Conservation (phyloP, 768 basidiomycete genomes). For the Leccinum barrowsii region DNA sequence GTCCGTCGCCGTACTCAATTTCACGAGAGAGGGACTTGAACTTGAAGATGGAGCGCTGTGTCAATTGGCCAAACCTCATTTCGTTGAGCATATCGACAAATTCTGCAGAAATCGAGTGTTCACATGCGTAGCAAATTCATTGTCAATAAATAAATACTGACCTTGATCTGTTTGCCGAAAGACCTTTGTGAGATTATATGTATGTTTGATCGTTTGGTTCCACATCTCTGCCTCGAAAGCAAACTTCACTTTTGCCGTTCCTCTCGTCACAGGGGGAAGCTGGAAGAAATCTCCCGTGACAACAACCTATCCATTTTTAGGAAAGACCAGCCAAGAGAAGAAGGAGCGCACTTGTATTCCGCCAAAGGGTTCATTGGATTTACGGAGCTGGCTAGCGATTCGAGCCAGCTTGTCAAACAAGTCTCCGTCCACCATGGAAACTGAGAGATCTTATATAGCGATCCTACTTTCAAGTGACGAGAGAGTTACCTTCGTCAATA, state of each 20-base stretch:
- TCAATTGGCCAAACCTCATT: constrained; percentile 87
- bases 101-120: constrained; percentile 41
- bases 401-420: constrained; percentile 86
- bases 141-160: constrained; percentile 32
- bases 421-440: constrained; percentile 96
- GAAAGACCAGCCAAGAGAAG: background rate
- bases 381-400: constrained; percentile 65
- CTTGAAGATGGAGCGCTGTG: constrained; percentile 56
- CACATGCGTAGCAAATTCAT: background rate
- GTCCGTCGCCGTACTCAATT: constrained; percentile 75
- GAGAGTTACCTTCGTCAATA: constrained; percentile 65
- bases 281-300: constrained; percentile 99
- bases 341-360: constrained; percentile 73
- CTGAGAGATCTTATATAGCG: constrained; percentile 37
- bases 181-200: constrained; percentile 92
- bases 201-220: constrained; percentile 69
- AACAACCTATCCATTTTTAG: constrained; percentile 52
- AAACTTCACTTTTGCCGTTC: constrained; percentile 62
- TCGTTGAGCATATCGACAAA: constrained; percentile 98
- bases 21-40: constrained; percentile 70
- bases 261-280: constrained; percentile 85
- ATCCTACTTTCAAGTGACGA: background rate
- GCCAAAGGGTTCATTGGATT: constrained; percentile 74
- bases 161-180: constrained; percentile 93
- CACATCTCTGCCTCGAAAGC: constrained; percentile 88